phyloP scores from a whole-genome alignment of 495 filamentous ascomycete genomes.

The Tuber magnatum region DNA sequence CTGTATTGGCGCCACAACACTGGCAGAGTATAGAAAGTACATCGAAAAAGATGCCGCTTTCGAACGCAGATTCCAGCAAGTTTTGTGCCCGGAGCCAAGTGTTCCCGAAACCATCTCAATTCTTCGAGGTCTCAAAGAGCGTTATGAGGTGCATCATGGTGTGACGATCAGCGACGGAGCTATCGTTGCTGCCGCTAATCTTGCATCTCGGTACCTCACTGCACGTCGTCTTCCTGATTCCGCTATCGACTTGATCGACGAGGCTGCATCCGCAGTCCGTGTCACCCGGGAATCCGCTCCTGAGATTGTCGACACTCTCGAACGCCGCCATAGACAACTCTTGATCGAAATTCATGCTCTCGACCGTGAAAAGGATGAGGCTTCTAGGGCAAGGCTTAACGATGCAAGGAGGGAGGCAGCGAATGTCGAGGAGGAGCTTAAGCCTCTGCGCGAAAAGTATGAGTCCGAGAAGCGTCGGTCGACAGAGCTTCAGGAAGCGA shows the following conservation, averaged over 20 bases:
- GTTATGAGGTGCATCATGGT: slow-evolving; percentile 96
- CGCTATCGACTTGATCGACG: slow-evolving; percentile 91
- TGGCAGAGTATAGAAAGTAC: slow-evolving; percentile 95
- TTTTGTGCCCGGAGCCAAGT: slow-evolving; percentile 84
- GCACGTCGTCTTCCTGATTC: slow-evolving; percentile 86
- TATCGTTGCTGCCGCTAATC: slow-evolving; percentile 79
- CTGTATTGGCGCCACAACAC: slow-evolving; percentile 93
- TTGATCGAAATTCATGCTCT: slow-evolving; percentile 95
- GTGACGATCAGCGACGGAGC: slow-evolving; percentile 90
- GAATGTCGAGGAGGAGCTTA: slow-evolving; percentile 84
- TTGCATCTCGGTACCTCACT: slow-evolving; percentile 87
- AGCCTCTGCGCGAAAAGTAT: slow-evolving; percentile 89
- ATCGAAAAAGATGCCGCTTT: slow-evolving; percentile 98
- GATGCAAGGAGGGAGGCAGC: slow-evolving; percentile 80
- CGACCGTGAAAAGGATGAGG: slow-evolving; percentile 87
- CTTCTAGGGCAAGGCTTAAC: slow-evolving; percentile 70
- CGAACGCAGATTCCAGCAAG: slow-evolving; percentile 96
- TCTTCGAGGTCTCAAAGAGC: slow-evolving; percentile 90
- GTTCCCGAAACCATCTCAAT: slow-evolving; percentile 91
- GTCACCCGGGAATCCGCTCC: slow-evolving; percentile 94
- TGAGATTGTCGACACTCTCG: slow-evolving; percentile 85
- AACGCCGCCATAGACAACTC: slow-evolving; percentile 77
- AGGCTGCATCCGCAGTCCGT: slow-evolving; percentile 87
- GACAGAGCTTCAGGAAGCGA: slow-evolving; percentile 89
- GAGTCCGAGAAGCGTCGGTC: slow-evolving; percentile 81